Conservation (phyloP, 2,329 filamentous ascomycete species). For the Calonectria hawksworthii region DNA sequence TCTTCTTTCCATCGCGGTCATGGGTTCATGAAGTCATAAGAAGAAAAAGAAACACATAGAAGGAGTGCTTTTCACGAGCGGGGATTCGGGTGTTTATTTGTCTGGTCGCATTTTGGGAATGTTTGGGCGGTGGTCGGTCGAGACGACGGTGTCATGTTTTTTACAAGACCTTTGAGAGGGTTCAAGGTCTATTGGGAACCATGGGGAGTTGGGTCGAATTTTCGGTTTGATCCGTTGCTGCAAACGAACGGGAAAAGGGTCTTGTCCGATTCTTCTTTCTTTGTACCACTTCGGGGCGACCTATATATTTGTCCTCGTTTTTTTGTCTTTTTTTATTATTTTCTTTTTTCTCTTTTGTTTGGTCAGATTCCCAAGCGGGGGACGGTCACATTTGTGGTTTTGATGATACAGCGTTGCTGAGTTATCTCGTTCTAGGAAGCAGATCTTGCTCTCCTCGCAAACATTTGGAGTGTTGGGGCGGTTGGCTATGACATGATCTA, state of each 20-base stretch:
- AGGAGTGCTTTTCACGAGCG: slow-evolving; percentile 51
- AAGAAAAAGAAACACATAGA: slow-evolving; percentile 62
- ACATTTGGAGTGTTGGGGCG: slow-evolving; percentile 50
- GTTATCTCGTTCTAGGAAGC: slow-evolving; percentile 45
- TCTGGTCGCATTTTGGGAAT: slow-evolving; percentile 53
- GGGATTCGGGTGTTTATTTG: slow-evolving; percentile 54
- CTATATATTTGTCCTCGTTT: slow-evolving; percentile 49
- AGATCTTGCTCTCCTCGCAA: slow-evolving; percentile 44
- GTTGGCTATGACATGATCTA: slow-evolving; percentile 52
- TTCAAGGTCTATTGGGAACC: slow-evolving; percentile 49
- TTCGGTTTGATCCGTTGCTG: slow-evolving; percentile 47
- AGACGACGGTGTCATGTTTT: slow-evolving; percentile 53
- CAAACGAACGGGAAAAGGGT: slow-evolving; percentile 50
- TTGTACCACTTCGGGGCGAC: slow-evolving; percentile 46
- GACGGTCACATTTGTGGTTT: slow-evolving; percentile 37
- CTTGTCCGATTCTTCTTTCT: slow-evolving; percentile 46
- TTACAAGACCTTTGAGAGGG: slow-evolving; percentile 46
- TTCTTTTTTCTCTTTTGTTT: slow-evolving; percentile 32
- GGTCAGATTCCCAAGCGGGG: slow-evolving; percentile 23
- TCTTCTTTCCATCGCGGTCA: slow-evolving; percentile 48
- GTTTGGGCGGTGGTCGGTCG: slow-evolving; percentile 50
- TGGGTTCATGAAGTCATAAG: slow-evolving; percentile 64
- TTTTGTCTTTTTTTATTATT: slow-evolving; percentile 41
- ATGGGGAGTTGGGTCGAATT: slow-evolving; percentile 55
- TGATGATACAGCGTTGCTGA: slow-evolving; percentile 46